Percentiles rank a stretch among this genome's conserved stretches.
These are phyloP conservation scores for Skeletonema costatum DNA, from an alignment of 108 stramenopile genomes.

Conservation along the genomic window DNA sequence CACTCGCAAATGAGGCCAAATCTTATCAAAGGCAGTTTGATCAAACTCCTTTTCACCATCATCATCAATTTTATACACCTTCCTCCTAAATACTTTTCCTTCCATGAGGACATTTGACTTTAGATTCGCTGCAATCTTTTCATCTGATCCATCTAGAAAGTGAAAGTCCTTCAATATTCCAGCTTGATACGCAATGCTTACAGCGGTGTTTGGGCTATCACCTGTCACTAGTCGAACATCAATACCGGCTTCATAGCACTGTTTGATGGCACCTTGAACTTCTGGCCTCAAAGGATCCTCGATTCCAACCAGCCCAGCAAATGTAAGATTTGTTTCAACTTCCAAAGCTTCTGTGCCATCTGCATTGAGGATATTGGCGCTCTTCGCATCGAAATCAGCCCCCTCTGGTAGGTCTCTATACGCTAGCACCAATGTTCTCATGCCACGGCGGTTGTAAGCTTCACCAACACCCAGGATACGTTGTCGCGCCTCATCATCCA, in stretches of 20 bases:
- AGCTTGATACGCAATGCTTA: conserved; percentile 91
- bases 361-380: conserved; percentile 57
- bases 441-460: conserved; percentile 74
- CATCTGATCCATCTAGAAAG: conserved; percentile 57
- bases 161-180: conserved; percentile 79
- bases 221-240: conserved; percentile 99
- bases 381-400: conserved; percentile 62
- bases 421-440: conserved; percentile 83
- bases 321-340: conserved; percentile 71
- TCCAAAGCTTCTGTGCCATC: conserved; percentile 70
- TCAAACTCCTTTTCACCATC: conserved; percentile 76
- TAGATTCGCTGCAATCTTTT: conserved; percentile 70
- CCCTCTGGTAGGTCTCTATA: conserved; percentile 76
- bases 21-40: conserved; percentile 81
- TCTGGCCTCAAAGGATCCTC: conserved; percentile 95
- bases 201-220: conserved; percentile 94
- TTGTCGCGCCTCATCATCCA: conserved; percentile 41
- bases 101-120: conserved; percentile 86
- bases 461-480: conserved; percentile 49
- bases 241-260: conserved; percentile 87
- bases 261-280: conserved; percentile 89
- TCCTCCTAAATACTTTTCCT: conserved; percentile 69
- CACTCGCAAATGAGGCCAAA: conserved; percentile 85
- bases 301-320: conserved; percentile 92
- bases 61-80: conserved; percentile 63